Conservation (phyloP, 2,329 filamentous ascomycete species). For the Sporothrix pallida region DNA sequence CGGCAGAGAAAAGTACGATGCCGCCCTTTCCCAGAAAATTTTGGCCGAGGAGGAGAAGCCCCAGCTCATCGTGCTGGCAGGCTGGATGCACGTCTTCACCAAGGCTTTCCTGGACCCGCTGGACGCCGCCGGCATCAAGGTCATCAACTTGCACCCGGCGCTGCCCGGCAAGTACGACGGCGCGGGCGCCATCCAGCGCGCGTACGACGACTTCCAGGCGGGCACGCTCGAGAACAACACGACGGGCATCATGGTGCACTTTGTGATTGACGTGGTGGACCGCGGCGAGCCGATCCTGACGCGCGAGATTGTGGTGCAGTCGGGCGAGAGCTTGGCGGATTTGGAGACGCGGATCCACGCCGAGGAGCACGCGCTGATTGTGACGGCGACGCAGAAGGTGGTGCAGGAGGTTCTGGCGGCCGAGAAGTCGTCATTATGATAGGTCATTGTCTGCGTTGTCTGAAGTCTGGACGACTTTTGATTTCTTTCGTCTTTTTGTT, state of each 20-base stretch:
- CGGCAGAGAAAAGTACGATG: conserved; percentile 73
- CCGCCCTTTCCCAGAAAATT: conserved; percentile 72
- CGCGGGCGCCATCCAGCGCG: conserved; percentile 75
- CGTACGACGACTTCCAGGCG: conserved; percentile 72
- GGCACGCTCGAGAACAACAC: conserved; percentile 68
- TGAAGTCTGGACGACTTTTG: too few species aligned
- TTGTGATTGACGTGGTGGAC: conserved; percentile 82
- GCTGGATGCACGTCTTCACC: conserved; percentile 86
- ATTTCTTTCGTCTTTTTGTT: background rate
- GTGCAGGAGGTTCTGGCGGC: conserved; percentile 47
- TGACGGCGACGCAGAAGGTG: conserved; percentile 69
- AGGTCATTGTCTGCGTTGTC: background rate
- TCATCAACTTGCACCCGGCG: conserved; percentile 85
- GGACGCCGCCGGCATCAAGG: conserved; percentile 63
- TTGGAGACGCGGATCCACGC: conserved; percentile 76
- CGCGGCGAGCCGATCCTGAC: conserved; percentile 75
- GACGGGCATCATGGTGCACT: conserved; percentile 90
- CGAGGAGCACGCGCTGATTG: conserved; percentile 78
- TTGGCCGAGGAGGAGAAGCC: conserved; percentile 62
- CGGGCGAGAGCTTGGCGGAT: conserved; percentile 67
- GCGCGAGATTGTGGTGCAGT: conserved; percentile 68
- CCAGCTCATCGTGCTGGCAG: conserved; percentile 78
- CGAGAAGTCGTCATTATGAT: conserved; percentile 20
- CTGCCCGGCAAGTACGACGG: conserved; percentile 78
- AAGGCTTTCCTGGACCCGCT: conserved; percentile 72